A percentile compares a stretch with the other conserved stretches of the same genome.
Conservation (phyloP, 2,329 filamentous ascomycete genomes). For the Zalaria obscura region DNA sequence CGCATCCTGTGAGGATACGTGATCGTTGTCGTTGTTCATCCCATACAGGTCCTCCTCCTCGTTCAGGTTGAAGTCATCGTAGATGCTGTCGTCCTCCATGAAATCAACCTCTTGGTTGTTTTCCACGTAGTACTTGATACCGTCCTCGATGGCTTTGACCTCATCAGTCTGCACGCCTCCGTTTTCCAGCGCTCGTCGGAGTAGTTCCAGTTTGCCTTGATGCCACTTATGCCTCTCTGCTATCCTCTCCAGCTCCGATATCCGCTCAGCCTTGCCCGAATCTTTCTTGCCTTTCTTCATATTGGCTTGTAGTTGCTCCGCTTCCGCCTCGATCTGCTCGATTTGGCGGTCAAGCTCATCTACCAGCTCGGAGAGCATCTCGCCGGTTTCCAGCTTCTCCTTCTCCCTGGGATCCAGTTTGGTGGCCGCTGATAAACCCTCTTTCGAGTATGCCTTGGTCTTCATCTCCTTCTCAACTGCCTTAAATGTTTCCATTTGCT, state of each 20-base stretch:
- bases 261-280: constrained; percentile 65
- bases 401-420: constrained; percentile 97
- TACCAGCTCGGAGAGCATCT: constrained; percentile 76
- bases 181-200: constrained; percentile 83
- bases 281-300: constrained; percentile 95
- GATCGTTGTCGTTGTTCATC: constrained; percentile 66
- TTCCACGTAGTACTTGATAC: constrained; percentile 88
- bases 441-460: constrained; percentile 98
- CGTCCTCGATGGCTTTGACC: constrained; percentile 78
- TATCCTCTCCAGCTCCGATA: constrained; percentile 69
- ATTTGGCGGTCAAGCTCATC: constrained; percentile 91
- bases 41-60: constrained; percentile 85
- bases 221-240: constrained; percentile 97
- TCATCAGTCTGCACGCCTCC: constrained; percentile 77
- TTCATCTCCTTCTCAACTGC: constrained; percentile 99
- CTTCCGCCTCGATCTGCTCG: constrained; percentile 81
- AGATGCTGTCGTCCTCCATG: constrained; percentile 86
- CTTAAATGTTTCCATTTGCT: constrained; percentile 99
- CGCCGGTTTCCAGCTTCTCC: constrained; percentile 75
- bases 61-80: constrained; percentile 84
- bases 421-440: constrained; percentile 78
- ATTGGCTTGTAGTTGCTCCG: constrained; percentile 70
- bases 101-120: constrained; percentile 82
- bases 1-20: constrained; percentile 85
- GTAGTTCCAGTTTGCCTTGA: constrained; percentile 78